These are phyloP conservation scores for Thermothielavioides terrestris DNA, from an alignment of 495 filamentous ascomycete species.

Conservation along the genomic window DNA sequence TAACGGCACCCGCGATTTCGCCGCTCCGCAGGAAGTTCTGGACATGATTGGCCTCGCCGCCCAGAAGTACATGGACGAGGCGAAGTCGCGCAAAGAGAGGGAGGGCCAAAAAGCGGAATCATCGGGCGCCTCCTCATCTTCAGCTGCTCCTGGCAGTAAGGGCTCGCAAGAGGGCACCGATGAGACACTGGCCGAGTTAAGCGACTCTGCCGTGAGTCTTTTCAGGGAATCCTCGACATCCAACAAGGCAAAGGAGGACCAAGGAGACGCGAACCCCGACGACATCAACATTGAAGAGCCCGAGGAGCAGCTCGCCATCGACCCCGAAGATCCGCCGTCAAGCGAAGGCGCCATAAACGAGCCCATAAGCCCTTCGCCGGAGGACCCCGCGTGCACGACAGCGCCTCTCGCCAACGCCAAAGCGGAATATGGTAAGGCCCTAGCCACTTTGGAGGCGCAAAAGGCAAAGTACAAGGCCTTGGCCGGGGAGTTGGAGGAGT, in stretches of 20 bases:
- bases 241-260: slow-evolving; percentile 13
- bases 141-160: background rate
- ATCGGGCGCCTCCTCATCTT: background rate
- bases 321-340: slow-evolving; percentile 18
- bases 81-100: slow-evolving; percentile 11
- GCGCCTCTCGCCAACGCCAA: background rate
- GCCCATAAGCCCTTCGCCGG: background rate
- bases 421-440: background rate
- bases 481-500: slow-evolving; percentile 15
- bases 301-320: slow-evolving; percentile 27
- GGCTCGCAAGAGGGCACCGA: background rate
- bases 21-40: slow-evolving; percentile 29
- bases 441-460: slow-evolving; percentile 11
- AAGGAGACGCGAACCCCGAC: slow-evolving; percentile 33
- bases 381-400: background rate
- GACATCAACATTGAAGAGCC: slow-evolving; percentile 42
- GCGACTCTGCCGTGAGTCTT: slow-evolving; percentile 9
- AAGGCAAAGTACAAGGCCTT: slow-evolving; percentile 17
- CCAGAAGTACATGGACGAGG: slow-evolving; percentile 34
- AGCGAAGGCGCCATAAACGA: slow-evolving; percentile 5
- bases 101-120: slow-evolving; percentile 4
- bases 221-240: slow-evolving; percentile 8
- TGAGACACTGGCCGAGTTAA: background rate
- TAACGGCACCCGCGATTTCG: slow-evolving; percentile 21
- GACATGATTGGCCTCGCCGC: slow-evolving; percentile 38